These are phyloP conservation scores for Pythium utonaiense DNA, from an alignment of 352 stramenopile genomes.

Conservation along the genomic window DNA sequence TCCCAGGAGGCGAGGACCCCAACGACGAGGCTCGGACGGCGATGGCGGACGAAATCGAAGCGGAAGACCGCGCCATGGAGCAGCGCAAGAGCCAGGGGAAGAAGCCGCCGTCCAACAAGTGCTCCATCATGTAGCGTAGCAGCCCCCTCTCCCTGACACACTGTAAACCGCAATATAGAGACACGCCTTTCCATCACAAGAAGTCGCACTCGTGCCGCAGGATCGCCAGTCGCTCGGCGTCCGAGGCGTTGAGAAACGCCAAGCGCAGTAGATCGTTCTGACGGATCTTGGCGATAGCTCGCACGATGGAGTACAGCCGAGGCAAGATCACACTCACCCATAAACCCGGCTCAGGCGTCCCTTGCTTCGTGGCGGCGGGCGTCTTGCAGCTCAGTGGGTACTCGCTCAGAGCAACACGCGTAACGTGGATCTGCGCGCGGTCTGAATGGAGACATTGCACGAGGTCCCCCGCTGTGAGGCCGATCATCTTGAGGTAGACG, in stretches of 20 bases:
- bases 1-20: slow-evolving; percentile 23
- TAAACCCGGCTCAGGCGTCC: slow-evolving; percentile 24
- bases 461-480: slow-evolving; percentile 52
- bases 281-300: slow-evolving; percentile 45
- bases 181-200: slow-evolving; percentile 27
- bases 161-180: neutral
- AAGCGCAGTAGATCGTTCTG: slow-evolving; percentile 47
- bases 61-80: slow-evolving; percentile 61
- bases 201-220: slow-evolving; percentile 54
- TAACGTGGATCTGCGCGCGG: slow-evolving; percentile 46
- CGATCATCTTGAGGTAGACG: slow-evolving; percentile 83
- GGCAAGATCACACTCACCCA: slow-evolving; percentile 66
- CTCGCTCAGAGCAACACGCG: slow-evolving; percentile 41
- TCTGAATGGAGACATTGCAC: slow-evolving; percentile 63
- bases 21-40: slow-evolving; percentile 53
- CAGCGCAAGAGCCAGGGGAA: slow-evolving; percentile 28
- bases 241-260: slow-evolving; percentile 56
- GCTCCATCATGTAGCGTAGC: slow-evolving; percentile 34
- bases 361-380: neutral
- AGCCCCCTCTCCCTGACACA: no score
- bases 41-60: slow-evolving; percentile 77
- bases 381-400: slow-evolving; percentile 29
- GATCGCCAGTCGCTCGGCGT: slow-evolving; percentile 39
- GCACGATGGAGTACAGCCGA: slow-evolving; percentile 49
- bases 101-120: slow-evolving; percentile 11